phyloP scores from a whole-genome alignment of 805 yeast species.

The Starmerella kuoi region DNA sequence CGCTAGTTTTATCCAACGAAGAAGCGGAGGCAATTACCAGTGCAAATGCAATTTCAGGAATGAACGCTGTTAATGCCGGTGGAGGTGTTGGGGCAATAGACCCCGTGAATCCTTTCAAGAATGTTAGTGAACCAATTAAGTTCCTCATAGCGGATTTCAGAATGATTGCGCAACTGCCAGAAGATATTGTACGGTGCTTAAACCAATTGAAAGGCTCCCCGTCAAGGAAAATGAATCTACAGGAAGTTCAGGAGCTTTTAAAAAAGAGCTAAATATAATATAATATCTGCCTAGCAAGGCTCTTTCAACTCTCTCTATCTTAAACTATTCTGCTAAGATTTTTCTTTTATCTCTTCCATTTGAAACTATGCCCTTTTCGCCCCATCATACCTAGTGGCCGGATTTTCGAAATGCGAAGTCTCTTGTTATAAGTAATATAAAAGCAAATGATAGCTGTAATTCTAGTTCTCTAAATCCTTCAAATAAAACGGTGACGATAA shows the following conservation, averaged over 20 bases:
- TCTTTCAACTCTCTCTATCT: too few relatives aligned
- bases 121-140: constrained; percentile 84
- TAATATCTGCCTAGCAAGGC: too few relatives aligned
- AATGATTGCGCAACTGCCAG: constrained; percentile 66
- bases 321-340: not conserved
- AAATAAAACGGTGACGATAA: too few relatives aligned
- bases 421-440: too few relatives aligned
- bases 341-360: not conserved
- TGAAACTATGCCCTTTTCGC: too few relatives aligned
- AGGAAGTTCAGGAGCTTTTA: constrained; percentile 9
- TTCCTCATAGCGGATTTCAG: constrained; percentile 70
- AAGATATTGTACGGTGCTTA: constrained; percentile 35
- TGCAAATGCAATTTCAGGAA: not conserved
- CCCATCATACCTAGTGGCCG: too few relatives aligned
- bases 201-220: constrained; percentile 9
- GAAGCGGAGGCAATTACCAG: constrained; percentile 21
- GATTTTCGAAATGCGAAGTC: too few relatives aligned
- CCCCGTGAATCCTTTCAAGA: constrained; percentile 38
- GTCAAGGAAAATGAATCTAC: constrained; percentile 7
- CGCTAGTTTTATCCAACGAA: constrained; percentile 55
- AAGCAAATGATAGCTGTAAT: too few relatives aligned
- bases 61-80: not conserved
- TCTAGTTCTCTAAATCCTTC: too few relatives aligned
- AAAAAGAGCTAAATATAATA: not conserved
- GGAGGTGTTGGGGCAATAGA: not conserved